Conservation (phyloP, 1,284 basidiomycete genomes). For the Lignosus rhinocerotis region DNA sequence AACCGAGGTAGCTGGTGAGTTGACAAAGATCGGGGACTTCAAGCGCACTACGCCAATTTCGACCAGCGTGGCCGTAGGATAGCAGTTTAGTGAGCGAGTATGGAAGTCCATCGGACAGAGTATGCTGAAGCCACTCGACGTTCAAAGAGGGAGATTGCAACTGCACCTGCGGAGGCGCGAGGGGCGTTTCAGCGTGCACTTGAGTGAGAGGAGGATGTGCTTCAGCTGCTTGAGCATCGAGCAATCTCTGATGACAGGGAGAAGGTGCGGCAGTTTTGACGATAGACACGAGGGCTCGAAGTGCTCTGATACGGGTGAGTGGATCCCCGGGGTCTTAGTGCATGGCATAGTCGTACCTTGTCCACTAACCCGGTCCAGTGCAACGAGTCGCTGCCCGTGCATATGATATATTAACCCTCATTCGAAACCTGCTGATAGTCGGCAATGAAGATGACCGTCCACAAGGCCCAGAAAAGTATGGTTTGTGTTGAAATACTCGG, state of each 20-base stretch:
- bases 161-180: constrained; percentile 7
- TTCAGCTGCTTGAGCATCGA: too few relatives aligned
- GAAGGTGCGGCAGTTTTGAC: constrained; percentile 32
- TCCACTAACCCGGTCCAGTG: too few relatives aligned
- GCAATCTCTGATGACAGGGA: neutral
- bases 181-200: constrained; percentile 1
- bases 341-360: too few relatives aligned
- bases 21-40: constrained; percentile 15
- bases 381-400: too few relatives aligned
- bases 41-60: constrained; percentile 27
- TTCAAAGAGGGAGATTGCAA: constrained; percentile 21
- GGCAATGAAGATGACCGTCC: too few relatives aligned
- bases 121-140: constrained; percentile 29
- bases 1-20: constrained; percentile 22
- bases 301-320: too few relatives aligned
- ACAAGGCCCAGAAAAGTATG: too few relatives aligned
- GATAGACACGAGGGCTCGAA: constrained; percentile 19
- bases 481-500: neutral
- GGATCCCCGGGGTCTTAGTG: too few relatives aligned
- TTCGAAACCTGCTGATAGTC: too few relatives aligned
- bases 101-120: constrained; percentile 27
- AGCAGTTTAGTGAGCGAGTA: constrained; percentile 22
- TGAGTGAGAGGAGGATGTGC: constrained; percentile 2
- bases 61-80: constrained; percentile 20
- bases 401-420: too few relatives aligned